phyloP scores from a whole-genome alignment of 2,329 filamentous ascomycete species.

The Pseudohalonectria lignicola region DNA sequence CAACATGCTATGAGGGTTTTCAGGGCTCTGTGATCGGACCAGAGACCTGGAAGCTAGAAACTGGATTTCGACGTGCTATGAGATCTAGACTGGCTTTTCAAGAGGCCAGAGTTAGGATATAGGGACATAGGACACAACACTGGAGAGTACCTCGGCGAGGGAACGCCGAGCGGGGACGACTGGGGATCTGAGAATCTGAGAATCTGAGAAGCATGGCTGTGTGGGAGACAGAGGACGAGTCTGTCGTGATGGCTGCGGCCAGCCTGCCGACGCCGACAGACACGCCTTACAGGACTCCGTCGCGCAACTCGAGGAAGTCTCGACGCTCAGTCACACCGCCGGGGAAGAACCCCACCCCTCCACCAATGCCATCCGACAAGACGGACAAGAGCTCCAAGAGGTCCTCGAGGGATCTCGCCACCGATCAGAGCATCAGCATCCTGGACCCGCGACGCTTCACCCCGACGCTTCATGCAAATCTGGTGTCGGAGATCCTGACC shows the following conservation, averaged over 20 bases:
- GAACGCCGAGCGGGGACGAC: no score
- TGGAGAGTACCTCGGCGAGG: no score
- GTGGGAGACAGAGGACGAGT: slow-evolving; percentile 56
- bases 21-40: no score
- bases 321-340: slow-evolving; percentile 58
- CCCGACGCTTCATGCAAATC: slow-evolving; percentile 83
- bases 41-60: no score
- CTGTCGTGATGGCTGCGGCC: slow-evolving; percentile 32
- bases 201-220: slow-evolving; percentile 30
- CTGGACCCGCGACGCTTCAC: slow-evolving; percentile 90
- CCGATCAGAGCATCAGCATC: slow-evolving; percentile 60
- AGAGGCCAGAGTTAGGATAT: no score
- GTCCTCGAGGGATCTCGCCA: slow-evolving; percentile 45
- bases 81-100: no score
- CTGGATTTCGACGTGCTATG: no score
- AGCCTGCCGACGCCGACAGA: slow-evolving; percentile 59
- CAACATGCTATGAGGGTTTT: no score
- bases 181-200: no score
- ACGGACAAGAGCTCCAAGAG: slow-evolving; percentile 35
- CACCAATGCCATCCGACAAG: slow-evolving; percentile 30
- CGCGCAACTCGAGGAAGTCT: slow-evolving; percentile 49
- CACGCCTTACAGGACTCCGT: slow-evolving; percentile 63
- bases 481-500: slow-evolving; percentile 87
- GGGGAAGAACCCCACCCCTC: slow-evolving; percentile 47
- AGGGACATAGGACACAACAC: no score